phyloP scores from a whole-genome alignment of 305 asterid genomes.

The Ruellia speciosa region DNA sequence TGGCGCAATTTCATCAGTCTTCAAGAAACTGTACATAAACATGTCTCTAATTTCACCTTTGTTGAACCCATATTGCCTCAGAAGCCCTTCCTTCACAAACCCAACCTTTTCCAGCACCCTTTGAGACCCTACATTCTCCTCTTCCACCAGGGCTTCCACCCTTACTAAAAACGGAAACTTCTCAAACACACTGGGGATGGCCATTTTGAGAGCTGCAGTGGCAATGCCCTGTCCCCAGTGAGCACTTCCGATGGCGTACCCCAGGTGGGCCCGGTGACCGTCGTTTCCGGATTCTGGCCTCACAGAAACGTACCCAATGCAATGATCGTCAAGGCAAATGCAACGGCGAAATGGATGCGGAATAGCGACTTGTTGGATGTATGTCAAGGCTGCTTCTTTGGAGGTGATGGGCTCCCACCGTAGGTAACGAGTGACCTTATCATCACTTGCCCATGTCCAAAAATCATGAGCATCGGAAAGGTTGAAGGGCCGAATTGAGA shows the following conservation, averaged over 20 bases:
- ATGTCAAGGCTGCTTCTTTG: constrained; percentile 38
- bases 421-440: constrained; percentile 40
- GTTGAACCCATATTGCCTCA: constrained; percentile 52
- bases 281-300: constrained; percentile 38
- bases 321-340: background rate
- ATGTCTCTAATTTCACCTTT: constrained; percentile 55
- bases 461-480: constrained; percentile 49
- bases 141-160: constrained; percentile 64
- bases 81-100: constrained; percentile 49
- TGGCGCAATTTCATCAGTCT: constrained; percentile 21
- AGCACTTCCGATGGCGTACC: constrained; percentile 45
- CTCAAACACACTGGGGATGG: constrained; percentile 36
- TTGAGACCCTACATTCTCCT: constrained; percentile 51
- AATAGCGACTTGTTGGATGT: constrained; percentile 39
- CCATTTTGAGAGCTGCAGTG: constrained; percentile 39
- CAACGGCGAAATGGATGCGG: background rate
- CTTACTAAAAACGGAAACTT: constrained; percentile 42
- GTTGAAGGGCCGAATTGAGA: constrained; percentile 46
- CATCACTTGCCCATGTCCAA: constrained; percentile 55
- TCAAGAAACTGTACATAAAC: constrained; percentile 52
- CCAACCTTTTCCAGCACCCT: constrained; percentile 60
- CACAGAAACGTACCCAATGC: constrained; percentile 44
- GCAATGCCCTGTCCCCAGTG: constrained; percentile 59
- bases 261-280: constrained; percentile 48
- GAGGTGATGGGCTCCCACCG: constrained; percentile 49